Evolutionary conservation across 257 asterid species (phyloP).

Genomic region (Hygrophila difformis): DNA sequence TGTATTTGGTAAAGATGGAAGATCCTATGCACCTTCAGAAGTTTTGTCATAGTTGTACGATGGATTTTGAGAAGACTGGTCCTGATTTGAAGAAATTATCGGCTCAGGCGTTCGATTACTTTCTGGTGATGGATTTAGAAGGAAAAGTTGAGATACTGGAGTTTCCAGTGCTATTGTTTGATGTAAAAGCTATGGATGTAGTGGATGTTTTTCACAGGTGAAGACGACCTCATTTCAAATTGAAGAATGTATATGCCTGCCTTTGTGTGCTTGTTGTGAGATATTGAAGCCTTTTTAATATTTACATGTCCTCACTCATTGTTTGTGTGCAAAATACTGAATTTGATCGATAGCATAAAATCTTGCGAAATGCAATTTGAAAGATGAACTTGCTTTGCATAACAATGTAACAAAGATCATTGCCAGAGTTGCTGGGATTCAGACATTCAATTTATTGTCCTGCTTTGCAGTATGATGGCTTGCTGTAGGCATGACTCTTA

Average conservation of each 20-base stretch:
- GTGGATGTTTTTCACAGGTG: constrained; percentile 85
- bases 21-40: constrained; percentile 56
- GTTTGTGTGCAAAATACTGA: too few species aligned
- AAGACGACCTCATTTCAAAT: background rate
- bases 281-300: too few species aligned
- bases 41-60: constrained; percentile 59
- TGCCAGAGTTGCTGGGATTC: background rate
- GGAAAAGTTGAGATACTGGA: constrained; percentile 97
- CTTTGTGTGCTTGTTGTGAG: background rate
- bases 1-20: constrained; percentile 40
- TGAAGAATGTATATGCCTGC: background rate
- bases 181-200: constrained; percentile 68
- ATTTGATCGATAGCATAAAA: background rate
- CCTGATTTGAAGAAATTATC: constrained; percentile 22
- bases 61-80: constrained; percentile 28
- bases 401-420: too few species aligned
- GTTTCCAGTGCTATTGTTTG: constrained; percentile 80
- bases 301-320: too few species aligned
- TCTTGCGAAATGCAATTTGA: background rate
- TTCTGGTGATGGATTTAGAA: constrained; percentile 95
- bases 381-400: background rate
- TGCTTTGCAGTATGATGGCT: background rate
- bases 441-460: background rate
- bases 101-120: constrained; percentile 62
- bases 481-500: background rate